These are phyloP conservation scores for Pistacia atlantica DNA, from an alignment of 345 rosid species.

Conservation along the genomic window DNA sequence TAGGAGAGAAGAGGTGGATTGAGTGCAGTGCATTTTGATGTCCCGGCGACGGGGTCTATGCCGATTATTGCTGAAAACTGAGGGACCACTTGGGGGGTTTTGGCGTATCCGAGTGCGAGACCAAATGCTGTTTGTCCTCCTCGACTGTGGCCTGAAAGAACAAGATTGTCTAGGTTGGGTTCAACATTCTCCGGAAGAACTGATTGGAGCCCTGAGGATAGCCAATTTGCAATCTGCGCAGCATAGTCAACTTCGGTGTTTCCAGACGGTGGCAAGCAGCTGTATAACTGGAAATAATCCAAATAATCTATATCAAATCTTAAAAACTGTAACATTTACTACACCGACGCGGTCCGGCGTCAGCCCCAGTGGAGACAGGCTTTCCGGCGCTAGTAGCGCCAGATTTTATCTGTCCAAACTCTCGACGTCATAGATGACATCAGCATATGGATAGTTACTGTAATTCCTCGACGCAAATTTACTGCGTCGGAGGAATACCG, in stretches of 20 bases:
- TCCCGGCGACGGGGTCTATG: slow-evolving; percentile 44
- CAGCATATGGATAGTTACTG: no score
- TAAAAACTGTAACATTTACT: no score
- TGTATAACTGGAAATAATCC: slow-evolving; percentile 19
- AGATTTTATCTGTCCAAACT: no score
- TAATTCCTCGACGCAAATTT: no score
- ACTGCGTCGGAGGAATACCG: no score
- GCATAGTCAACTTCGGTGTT: slow-evolving; percentile 30
- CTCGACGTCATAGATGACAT: no score
- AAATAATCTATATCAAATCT: background rate
- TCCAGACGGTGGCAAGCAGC: slow-evolving; percentile 17
- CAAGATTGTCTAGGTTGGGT: slow-evolving; percentile 19
- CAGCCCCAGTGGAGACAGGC: no score
- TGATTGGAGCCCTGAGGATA: slow-evolving; percentile 20
- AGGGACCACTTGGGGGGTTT: background rate
- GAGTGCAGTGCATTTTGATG: background rate
- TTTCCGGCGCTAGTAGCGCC: no score
- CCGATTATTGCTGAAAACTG: slow-evolving; percentile 27
- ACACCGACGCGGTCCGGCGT: no score
- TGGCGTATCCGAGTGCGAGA: slow-evolving; percentile 29
- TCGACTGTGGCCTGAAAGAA: slow-evolving; percentile 45
- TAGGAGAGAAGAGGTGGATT: slow-evolving; percentile 32
- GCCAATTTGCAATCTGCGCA: slow-evolving; percentile 35
- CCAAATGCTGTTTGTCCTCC: slow-evolving; percentile 44
- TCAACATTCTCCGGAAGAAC: slow-evolving; percentile 20